phyloP scores from a whole-genome alignment of 2,329 filamentous ascomycete genomes.

The Beauveria scarabaeidicola region DNA sequence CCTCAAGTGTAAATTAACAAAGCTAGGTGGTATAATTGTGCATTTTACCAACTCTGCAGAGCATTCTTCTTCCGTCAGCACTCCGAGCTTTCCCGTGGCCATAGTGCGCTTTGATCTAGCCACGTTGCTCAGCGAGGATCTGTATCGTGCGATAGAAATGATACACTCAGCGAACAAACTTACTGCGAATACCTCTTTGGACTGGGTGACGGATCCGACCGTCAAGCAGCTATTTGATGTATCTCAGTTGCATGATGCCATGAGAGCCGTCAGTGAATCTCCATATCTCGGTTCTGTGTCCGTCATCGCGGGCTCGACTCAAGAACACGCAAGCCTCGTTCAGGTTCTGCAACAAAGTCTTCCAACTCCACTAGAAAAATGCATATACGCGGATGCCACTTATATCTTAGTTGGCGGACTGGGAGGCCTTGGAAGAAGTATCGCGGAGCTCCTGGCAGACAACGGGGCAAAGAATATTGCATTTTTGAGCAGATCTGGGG shows the following conservation, averaged over 20 bases:
- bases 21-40: slow-evolving; percentile 24
- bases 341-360: background rate
- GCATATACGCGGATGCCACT: slow-evolving; percentile 30
- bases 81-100: slow-evolving; percentile 16
- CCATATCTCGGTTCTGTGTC: slow-evolving; percentile 6
- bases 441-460: slow-evolving; percentile 40
- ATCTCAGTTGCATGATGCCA: slow-evolving; percentile 19
- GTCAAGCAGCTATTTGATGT: slow-evolving; percentile 15
- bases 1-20: slow-evolving; percentile 2
- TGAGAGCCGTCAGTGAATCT: slow-evolving; percentile 16
- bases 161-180: slow-evolving; percentile 16
- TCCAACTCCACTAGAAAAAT: slow-evolving; percentile 21
- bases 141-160: slow-evolving; percentile 22
- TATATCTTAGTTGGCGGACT: slow-evolving; percentile 50
- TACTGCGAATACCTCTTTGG: background rate
- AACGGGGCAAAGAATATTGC: slow-evolving; percentile 44
- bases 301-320: slow-evolving; percentile 4
- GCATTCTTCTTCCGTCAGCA: slow-evolving; percentile 9
- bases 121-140: slow-evolving; percentile 24
- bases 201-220: background rate
- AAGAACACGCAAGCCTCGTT: background rate
- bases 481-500: slow-evolving; percentile 44
- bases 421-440: slow-evolving; percentile 46
- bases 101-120: slow-evolving; percentile 26
- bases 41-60: slow-evolving; percentile 22